These are phyloP conservation scores for Tetrapisispora arboricola DNA, from an alignment of 805 yeast genomes.

Conservation along the genomic window DNA sequence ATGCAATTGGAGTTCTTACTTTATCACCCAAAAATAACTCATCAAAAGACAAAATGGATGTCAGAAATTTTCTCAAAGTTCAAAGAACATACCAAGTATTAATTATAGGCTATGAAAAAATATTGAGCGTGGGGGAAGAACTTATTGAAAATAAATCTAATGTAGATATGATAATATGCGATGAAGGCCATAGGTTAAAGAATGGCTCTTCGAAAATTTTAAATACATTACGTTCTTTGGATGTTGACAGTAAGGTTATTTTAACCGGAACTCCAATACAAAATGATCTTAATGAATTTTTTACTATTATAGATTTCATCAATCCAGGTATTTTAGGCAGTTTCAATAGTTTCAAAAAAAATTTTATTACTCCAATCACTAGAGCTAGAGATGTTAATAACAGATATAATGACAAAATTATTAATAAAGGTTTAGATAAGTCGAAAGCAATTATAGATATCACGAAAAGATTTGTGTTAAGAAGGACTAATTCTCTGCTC, in stretches of 20 bases:
- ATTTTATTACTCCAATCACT: constrained; percentile 59
- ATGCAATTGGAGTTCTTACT: constrained; percentile 56
- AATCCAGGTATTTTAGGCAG: constrained; percentile 77
- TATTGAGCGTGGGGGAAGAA: constrained; percentile 45
- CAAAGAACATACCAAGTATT: constrained; percentile 67
- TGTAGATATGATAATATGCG: constrained; percentile 74
- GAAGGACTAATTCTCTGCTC: constrained; percentile 58
- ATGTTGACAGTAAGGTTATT: constrained; percentile 48
- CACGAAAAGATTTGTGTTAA: constrained; percentile 56
- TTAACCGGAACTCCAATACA: constrained; percentile 91
- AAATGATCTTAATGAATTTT: constrained; percentile 80
- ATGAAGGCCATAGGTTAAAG: constrained; percentile 90
- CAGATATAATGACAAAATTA: constrained; percentile 40
- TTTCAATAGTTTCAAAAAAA: constrained; percentile 46
- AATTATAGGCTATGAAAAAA: constrained; percentile 80
- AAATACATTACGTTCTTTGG: constrained; percentile 46
- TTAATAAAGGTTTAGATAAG: constrained; percentile 47
- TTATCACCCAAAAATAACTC: constrained; percentile 40
- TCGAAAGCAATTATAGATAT: constrained; percentile 54
- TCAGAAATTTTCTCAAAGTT: constrained; percentile 53
- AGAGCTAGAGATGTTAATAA: constrained; percentile 56
- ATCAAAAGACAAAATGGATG: constrained; percentile 44
- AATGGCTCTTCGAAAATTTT: constrained; percentile 62
- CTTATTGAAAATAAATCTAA: constrained; percentile 31
- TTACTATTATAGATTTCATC: constrained; percentile 66